These are phyloP conservation scores for Eucalyptus decipiens DNA, from an alignment of 345 rosid genomes.

Conservation along the genomic window DNA sequence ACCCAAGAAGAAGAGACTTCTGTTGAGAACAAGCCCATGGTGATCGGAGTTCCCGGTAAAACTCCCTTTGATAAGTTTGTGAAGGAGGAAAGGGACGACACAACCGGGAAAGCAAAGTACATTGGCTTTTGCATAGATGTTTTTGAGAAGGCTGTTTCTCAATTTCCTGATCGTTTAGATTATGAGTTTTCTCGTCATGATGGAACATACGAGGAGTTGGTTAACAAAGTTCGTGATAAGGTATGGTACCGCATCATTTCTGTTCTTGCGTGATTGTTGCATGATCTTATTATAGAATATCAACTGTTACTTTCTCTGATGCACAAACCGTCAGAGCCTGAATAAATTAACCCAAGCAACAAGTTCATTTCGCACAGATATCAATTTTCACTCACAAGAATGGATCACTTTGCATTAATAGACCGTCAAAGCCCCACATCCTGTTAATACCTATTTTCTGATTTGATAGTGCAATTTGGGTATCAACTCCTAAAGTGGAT, in stretches of 20 bases:
- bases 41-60: slow-evolving; percentile 27
- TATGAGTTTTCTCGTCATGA: slow-evolving; percentile 5
- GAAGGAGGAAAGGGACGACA: not conserved
- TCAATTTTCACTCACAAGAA: not conserved
- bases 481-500: not conserved
- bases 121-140: slow-evolving; percentile 41
- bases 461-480: not conserved
- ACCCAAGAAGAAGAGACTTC: slow-evolving; percentile 11
- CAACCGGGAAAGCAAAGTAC: not conserved
- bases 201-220: slow-evolving; percentile 29
- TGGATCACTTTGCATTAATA: not conserved
- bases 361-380: not conserved
- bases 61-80: slow-evolving; percentile 32
- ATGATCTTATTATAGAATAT: not conserved
- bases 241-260: not conserved
- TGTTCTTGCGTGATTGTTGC: not conserved
- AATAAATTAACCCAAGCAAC: not conserved
- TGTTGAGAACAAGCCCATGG: not conserved
- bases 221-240: slow-evolving; percentile 22
- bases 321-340: not conserved
- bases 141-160: not conserved
- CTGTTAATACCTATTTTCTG: not conserved
- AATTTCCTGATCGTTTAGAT: not conserved
- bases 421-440: not conserved
- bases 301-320: not conserved